A percentile compares a stretch with the other conserved stretches of the same genome.
Conservation (phyloP, 345 rosid genomes). For the Citrus unshiu region DNA sequence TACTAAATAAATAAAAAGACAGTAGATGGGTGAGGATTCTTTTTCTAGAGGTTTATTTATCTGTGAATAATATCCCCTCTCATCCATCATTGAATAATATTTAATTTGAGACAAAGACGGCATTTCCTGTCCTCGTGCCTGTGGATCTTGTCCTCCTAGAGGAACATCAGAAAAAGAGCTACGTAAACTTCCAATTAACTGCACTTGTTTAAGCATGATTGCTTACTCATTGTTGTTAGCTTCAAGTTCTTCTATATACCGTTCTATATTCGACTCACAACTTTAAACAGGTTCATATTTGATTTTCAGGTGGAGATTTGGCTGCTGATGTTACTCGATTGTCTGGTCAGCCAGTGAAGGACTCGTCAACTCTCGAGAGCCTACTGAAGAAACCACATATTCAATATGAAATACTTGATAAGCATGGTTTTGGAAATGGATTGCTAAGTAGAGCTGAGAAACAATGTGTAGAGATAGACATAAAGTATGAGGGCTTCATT, state of each 20-base stretch:
- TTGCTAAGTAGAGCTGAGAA: conserved; percentile 67
- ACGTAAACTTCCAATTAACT: background rate
- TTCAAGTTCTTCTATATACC: background rate
- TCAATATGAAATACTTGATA: conserved; percentile 64
- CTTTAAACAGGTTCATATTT: background rate
- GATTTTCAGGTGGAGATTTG: conserved; percentile 66
- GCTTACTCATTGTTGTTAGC: background rate
- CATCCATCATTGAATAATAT: background rate
- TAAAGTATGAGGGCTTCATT: conserved; percentile 94
- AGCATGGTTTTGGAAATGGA: conserved; percentile 80
- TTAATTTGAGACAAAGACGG: background rate
- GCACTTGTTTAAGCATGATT: background rate
- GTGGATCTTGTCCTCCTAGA: background rate
- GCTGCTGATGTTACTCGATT: conserved; percentile 63
- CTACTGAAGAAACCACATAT: conserved; percentile 94
- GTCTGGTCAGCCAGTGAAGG: conserved; percentile 86
- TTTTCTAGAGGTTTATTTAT: background rate
- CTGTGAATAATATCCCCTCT: background rate
- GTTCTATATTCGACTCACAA: no score
- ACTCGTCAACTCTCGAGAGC: conserved; percentile 73
- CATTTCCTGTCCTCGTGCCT: background rate
- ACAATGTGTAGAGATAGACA: conserved; percentile 87
- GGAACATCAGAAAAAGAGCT: background rate
- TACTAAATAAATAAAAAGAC: background rate
- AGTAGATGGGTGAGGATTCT: background rate